Evolutionary conservation across 1,284 basidiomycete genomes (phyloP), one percentile per base, ranked within the genome.

Genomic region (Paramarasmius palmivorus): DNA sequence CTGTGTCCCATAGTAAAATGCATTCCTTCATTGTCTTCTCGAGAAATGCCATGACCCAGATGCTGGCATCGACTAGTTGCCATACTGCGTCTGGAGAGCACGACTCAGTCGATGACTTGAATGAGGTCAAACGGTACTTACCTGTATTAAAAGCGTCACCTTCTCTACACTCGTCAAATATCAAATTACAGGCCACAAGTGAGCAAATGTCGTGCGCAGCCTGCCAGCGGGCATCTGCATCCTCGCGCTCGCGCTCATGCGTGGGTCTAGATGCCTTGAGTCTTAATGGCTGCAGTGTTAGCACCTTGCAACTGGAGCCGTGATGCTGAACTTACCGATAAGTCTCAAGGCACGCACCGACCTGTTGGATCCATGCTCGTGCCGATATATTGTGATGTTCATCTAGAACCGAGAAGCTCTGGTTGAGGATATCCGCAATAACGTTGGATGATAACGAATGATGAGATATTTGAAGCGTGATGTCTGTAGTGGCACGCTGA

Each of bases 91-190:
- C 88, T 90, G 53, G 12, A 53, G 39, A 38, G 32, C 42, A 38
- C 60, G 19, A 65, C 53, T 49, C 48, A 32, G 5, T 38, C 49
- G 19, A 35, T 48, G 25, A 39, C 25, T 19, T 15, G 15, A 38
- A 53, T 39, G 42, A 19, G 20, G 26, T n/a, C 4, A 6, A 15
- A 50, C n/a, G 25, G 49, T 12, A 23, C 42, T 23, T 45, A 55
- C 46, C 54, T 63, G 51, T 64, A 84, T 86, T 85, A 60, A 86
- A 88, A n/a, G 65, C 72, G 48, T 78, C 76, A 4, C 72, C 75
- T n/a, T 87, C 84, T 57, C 69, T 75, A 58, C 84, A 88, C 56
- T 83, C 79, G 55, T 83, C 80, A 57, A 91, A 90, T 3, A 84
- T 86, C 22, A 68, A 68, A 59, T 79, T 78, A 57, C 78, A 82